Evolutionary conservation across 2,329 filamentous ascomycete species (phyloP).

Genomic region (Epichloe bromicola): DNA sequence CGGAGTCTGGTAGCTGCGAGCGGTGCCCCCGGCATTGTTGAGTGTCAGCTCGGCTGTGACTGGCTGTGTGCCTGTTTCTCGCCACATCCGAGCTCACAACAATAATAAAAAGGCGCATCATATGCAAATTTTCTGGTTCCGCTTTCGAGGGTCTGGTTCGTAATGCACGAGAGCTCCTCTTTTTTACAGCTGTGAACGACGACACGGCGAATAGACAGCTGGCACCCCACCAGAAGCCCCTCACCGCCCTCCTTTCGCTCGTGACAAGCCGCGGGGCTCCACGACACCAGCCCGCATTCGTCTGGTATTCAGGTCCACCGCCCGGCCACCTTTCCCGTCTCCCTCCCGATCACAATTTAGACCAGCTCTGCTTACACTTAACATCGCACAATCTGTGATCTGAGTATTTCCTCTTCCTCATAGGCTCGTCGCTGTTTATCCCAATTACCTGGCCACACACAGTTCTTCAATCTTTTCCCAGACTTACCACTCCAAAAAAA

Average conservation of each 20-base stretch:
- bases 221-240: not conserved
- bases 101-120: not conserved
- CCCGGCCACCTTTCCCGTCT: not conserved
- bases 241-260: not conserved
- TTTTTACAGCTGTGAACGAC: not conserved
- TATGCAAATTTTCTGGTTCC: not conserved
- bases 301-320: constrained; percentile 1
- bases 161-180: not conserved
- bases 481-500: constrained; percentile 4
- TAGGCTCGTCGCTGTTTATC: not conserved
- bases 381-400: not conserved
- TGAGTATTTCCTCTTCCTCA: not conserved
- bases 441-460: not conserved
- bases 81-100: not conserved
- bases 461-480: not conserved
- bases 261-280: constrained; percentile 1
- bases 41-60: not conserved
- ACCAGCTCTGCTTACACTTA: not conserved
- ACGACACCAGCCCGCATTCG: not conserved
- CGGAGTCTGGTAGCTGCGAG: not conserved
- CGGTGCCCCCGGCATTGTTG: not conserved
- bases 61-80: not conserved
- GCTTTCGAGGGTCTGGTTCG: not conserved
- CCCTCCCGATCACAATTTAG: not conserved
- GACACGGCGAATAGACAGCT: not conserved